Conservation (phyloP, 1,284 basidiomycete genomes). For the Fomitopsis pinicola region DNA sequence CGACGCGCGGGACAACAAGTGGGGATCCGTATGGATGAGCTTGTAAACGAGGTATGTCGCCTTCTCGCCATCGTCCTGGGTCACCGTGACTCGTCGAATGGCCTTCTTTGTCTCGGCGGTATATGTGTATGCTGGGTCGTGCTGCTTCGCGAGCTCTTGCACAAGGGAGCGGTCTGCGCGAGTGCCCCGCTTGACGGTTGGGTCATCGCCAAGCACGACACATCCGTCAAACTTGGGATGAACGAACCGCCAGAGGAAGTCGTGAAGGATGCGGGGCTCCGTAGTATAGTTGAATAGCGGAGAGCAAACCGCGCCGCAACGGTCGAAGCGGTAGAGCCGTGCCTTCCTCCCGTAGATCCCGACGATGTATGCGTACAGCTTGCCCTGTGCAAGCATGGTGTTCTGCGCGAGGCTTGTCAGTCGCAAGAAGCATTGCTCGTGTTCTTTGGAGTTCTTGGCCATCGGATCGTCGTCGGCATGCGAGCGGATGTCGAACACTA, state of each 20-base stretch:
- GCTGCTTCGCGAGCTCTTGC: not conserved
- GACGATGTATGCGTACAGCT: conserved; percentile 7
- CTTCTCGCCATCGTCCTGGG: not conserved
- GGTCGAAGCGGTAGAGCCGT: conserved; percentile 16
- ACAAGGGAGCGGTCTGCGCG: not conserved
- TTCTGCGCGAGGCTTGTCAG: conserved; percentile 8
- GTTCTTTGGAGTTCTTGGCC: not conserved
- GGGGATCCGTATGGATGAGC: conserved; percentile 5
- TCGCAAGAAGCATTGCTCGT: not conserved
- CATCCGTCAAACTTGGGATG: conserved; percentile 7
- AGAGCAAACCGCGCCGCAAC: conserved; percentile 5
- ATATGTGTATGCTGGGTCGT: not conserved
- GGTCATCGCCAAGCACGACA: conserved; percentile 10
- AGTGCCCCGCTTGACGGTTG: not conserved
- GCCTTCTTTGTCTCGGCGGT: not conserved
- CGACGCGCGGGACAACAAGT: conserved; percentile 7
- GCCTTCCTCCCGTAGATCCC: conserved; percentile 13
- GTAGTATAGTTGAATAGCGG: conserved; percentile 2
- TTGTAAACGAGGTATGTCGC: conserved; percentile 7
- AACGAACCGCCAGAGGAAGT: conserved; percentile 13
- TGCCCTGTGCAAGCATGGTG: conserved; percentile 8
- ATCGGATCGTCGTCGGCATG: not conserved
- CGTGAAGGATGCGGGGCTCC: conserved; percentile 5
- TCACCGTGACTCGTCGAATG: not conserved
- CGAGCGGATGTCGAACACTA: not conserved